Base-by-base conservation (phyloP, 139 green algal genomes). In the Tetradesmus obliquus region DNA sequence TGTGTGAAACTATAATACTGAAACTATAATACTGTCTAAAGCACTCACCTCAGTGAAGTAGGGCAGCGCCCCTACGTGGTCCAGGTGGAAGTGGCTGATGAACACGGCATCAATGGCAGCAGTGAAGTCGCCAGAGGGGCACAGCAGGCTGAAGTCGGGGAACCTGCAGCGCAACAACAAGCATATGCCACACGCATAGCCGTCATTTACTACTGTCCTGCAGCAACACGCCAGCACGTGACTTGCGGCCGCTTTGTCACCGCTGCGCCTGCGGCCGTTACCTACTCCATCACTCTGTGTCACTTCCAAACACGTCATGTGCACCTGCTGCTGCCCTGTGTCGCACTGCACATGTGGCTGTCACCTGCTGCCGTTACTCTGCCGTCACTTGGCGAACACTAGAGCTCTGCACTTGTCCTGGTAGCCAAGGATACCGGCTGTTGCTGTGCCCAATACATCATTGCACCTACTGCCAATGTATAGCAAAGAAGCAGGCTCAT, bases 11-110 rank as follows among this genome's bases (percentile, higher is more conserved):
- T n/a, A n/a, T n/a, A n/a, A n/a, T n/a, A n/a, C n/a, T n/a, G n/a
- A n/a, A n/a, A n/a, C n/a, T n/a, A n/a, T n/a, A n/a, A n/a, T n/a
- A n/a, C n/a, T n/a, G n/a, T n/a, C n/a, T n/a, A n/a, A n/a, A n/a
- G n/a, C n/a, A n/a, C n/a, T n/a, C n/a, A 89, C 84, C 19, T 94
- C 94, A 5, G 98, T 93, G 5, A 99, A 95, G 87, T 98, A 99
- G 0, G 98, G 98, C 74, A 99, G 94, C 15, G 98, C 97, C 17
- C 98, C 98, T 89, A 97, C 98, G 93, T 99, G 98, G 93, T 99
- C 98, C 82, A 99, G 94, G 90, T 99, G 98, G 85, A 99, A 99
- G 93, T 99, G 98, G 0, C 98, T 99, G 76, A 99, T 96, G 10
- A 99, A 97, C 54, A 97, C 96, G 13, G 97, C 95, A 91, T 99